These are phyloP conservation scores for Nematocida sp. DNA, from an alignment of 371 early-diverging fungal species.

Conservation along the genomic window DNA sequence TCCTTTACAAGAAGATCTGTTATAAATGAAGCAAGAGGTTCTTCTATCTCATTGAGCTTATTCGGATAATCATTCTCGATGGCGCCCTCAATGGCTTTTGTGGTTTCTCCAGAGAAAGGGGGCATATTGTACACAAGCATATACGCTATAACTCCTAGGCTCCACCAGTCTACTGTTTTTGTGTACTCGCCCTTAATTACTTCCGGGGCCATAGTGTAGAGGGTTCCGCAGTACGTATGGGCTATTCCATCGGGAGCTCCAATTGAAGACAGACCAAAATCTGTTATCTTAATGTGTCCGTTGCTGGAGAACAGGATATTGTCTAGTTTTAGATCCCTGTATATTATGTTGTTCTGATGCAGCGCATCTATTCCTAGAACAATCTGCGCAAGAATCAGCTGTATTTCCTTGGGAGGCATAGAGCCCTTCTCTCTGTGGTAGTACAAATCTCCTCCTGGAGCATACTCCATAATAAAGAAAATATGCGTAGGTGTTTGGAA, in stretches of 20 bases:
- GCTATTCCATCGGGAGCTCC: slow-evolving; percentile 74
- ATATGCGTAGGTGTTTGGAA: slow-evolving; percentile 62
- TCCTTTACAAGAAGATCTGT: slow-evolving; percentile 65
- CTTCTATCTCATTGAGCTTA: neutral
- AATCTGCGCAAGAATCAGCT: slow-evolving; percentile 92
- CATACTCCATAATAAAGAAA: slow-evolving; percentile 64
- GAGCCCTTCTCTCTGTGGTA: slow-evolving; percentile 87
- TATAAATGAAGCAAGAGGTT: slow-evolving; percentile 42
- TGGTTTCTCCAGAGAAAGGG: slow-evolving; percentile 69
- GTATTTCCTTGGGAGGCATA: slow-evolving; percentile 86
- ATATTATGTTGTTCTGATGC: slow-evolving; percentile 87
- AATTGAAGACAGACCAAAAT: slow-evolving; percentile 87
- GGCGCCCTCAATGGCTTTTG: slow-evolving; percentile 17
- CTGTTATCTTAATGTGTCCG: slow-evolving; percentile 86
- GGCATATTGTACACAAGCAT: slow-evolving; percentile 82
- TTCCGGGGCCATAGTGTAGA: slow-evolving; percentile 87
- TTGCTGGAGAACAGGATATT: slow-evolving; percentile 77
- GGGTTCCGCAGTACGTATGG: slow-evolving; percentile 91
- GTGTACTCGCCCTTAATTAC: slow-evolving; percentile 88
- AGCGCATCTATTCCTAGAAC: slow-evolving; percentile 84
- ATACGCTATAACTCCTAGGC: slow-evolving; percentile 86
- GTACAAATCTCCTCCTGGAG: slow-evolving; percentile 84
- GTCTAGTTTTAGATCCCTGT: slow-evolving; percentile 91
- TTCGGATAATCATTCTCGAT: slow-evolving; percentile 45
- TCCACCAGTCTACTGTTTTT: slow-evolving; percentile 94